Evolutionary conservation across 1,284 basidiomycete genomes (phyloP), one percentile per base, ranked within the genome.

Genomic region (Boletus sp.): DNA sequence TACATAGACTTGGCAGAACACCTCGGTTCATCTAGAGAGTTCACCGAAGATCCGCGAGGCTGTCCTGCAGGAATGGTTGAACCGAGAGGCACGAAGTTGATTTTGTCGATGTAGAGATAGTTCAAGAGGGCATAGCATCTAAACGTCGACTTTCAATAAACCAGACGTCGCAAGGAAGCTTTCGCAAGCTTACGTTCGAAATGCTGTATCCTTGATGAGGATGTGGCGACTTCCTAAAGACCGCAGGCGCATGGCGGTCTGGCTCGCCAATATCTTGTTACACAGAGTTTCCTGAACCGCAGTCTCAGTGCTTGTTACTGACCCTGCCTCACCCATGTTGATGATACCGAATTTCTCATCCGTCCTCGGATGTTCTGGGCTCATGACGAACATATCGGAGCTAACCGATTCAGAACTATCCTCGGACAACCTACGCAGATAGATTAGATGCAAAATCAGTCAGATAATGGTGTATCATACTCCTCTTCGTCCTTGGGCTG

Each of bases 1-100:
- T 66, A 64, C 62, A 67, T 67, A 0, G 64, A 66, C 44, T 64
- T 64, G 1, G 64, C 62, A 3, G 62, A 64, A 44, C 62, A 64
- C 25, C 27, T 48, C 2, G 60, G 57, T 14, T 38, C 41, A 8
- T 53, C 51, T 6, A 22, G 2, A 2, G 38, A 44, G 37, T 29
- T 45, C 2, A 36, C 30, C 10, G 30, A 47, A 12, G 44, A 46
- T 25, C 8, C 17, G 0, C 3, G 14, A 1, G 33, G 8, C 12
- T 33, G 43, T 3, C 30, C 40, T 1, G n/a, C 22, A 3, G 16
- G n/a, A 2, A n/a, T 13, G 2, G 38, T 17, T 1, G 59, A 61
- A 29, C 38, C 41, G n/a, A 64, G 61, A 25, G 66, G 65, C 40
- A 52, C 30, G 33, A 68, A 67, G 3, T 8, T 41, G 26, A 57